Base-by-base conservation (phyloP, 2,329 filamentous ascomycete genomes). In the Pyrenochaeta sp. region DNA sequence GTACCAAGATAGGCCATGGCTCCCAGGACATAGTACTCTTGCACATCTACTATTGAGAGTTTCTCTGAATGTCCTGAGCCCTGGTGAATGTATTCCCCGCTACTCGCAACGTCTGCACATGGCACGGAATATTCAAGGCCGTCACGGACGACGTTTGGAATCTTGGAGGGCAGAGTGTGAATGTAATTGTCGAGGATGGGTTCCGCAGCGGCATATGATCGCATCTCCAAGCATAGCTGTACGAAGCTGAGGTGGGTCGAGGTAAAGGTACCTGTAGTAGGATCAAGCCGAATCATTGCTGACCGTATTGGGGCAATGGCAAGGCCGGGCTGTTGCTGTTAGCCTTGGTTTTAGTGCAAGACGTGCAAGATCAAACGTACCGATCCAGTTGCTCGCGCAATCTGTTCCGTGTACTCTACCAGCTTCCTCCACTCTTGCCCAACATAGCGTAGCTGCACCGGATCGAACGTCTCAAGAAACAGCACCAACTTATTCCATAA, bases 211-310 rank as follows among this genome's bases (percentile, higher is more conserved):
- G 80, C 78, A 51, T 85, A 83, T 33, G 76, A 76, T 60, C 83
- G 76, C 29, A 82, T 81, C 46, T 83, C 78, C 43, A 84, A 65
- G 39, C 89, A 88, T 10, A 87, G 71, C 36, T 80, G 83, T 27
- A 83, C 79, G 29, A 91, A 78, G 12, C 76, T 67, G 32, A 88
- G 72, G 63, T 92, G 89, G 23, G 80, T 81, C 4, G 83, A 83
- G 4, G 89, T 92, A 62, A 92, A 85, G 45, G 89, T 84, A 44
- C 83, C 83, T 23, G 83, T 85, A 11, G 82, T 82, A 1, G 89
- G 87, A 60, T 93, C 89, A 51, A 93, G 78, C 48, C 83, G 83
- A 11, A 87, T 75, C 58, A 93, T 81, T 3, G 87, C 87, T 65
- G 75, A 72, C 48, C 76, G 72, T 29, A 82, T 73, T 4, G 75